phyloP scores from a whole-genome alignment of 1,139 yeast species.

The Blastobotrys illinoisensis region DNA sequence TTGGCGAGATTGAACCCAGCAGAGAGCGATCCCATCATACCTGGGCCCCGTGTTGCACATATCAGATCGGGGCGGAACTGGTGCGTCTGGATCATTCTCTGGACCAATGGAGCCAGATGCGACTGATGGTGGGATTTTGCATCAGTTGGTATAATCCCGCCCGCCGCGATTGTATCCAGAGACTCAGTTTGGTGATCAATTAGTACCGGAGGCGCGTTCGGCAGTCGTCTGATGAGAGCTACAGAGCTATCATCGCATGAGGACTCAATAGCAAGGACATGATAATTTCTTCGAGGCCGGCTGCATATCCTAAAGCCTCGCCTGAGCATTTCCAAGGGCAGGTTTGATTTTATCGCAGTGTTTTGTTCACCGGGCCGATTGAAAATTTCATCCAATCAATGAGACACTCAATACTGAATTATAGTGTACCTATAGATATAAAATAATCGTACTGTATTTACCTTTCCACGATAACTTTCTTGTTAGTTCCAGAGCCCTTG shows the following conservation, averaged over 20 bases:
- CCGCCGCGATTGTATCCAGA: conserved; percentile 56
- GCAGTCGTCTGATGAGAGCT: conserved; percentile 50
- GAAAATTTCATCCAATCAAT: background rate
- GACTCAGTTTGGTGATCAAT: conserved; percentile 62
- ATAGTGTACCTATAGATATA: too few relatives aligned
- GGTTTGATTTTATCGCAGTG: background rate
- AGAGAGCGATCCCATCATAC: conserved; percentile 85
- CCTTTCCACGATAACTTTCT: too few relatives aligned
- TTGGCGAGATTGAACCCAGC: conserved; percentile 82
- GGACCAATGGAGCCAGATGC: conserved; percentile 45
- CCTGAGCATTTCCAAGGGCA: background rate
- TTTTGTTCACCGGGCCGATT: background rate
- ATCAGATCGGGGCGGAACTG: conserved; percentile 60
- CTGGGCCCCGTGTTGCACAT: conserved; percentile 95
- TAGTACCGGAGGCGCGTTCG: conserved; percentile 41
- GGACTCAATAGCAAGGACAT: conserved; percentile 80
- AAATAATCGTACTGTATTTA: too few relatives aligned
- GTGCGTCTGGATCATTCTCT: conserved; percentile 33
- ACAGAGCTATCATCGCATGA: conserved; percentile 96
- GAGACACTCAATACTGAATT: background rate
- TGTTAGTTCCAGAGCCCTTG: too few relatives aligned
- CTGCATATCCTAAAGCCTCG: background rate
- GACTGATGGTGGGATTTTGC: conserved; percentile 78
- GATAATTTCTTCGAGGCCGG: conserved; percentile 35
- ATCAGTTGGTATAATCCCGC: conserved; percentile 85